Evolutionary conservation across 352 stramenopile species (phyloP).

Genomic region (Phytophthora pseudosyringae): DNA sequence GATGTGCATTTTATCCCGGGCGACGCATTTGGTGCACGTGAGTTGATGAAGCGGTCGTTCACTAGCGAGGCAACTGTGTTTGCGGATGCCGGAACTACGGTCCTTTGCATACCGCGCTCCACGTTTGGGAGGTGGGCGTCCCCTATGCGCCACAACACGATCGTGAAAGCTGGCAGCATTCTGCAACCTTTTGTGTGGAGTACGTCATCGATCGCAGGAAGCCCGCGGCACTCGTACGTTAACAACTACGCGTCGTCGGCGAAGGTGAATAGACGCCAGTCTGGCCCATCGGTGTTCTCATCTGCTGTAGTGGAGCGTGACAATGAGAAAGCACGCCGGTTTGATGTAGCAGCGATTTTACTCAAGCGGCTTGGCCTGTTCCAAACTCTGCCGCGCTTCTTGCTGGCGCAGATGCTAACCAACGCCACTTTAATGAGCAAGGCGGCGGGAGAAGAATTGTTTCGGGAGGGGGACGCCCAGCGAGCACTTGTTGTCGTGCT

Average conservation of each 20-base stretch:
- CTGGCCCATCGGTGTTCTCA: conserved; percentile 29
- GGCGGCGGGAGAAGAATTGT: conserved; percentile 55
- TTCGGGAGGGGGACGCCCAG: conserved; percentile 51
- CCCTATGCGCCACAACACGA: conserved; percentile 37
- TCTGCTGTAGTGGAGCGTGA: neutral
- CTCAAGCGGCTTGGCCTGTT: conserved; percentile 54
- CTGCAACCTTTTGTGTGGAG: conserved; percentile 41
- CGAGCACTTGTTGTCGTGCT: conserved; percentile 52
- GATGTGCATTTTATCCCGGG: conserved; percentile 37
- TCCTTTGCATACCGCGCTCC: conserved; percentile 44
- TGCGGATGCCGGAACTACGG: conserved; percentile 40
- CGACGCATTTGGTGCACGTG: conserved; percentile 43
- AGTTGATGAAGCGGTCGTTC: conserved; percentile 28
- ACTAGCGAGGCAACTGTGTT: conserved; percentile 22
- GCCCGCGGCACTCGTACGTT: conserved; percentile 4
- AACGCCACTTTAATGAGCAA: conserved; percentile 42
- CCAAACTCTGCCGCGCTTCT: conserved; percentile 40
- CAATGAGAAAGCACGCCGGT: conserved; percentile 1
- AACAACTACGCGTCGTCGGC: conserved; percentile 6
- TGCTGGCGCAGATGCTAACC: conserved; percentile 48
- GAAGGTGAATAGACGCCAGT: conserved; percentile 29
- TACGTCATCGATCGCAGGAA: conserved; percentile 11
- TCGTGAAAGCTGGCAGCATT: conserved; percentile 48
- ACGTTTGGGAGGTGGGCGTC: conserved; percentile 56
- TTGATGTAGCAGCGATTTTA: conserved; percentile 42